Evolutionary conservation across 139 green algal species (phyloP).

Genomic region (Diplosphaera chodatii): DNA sequence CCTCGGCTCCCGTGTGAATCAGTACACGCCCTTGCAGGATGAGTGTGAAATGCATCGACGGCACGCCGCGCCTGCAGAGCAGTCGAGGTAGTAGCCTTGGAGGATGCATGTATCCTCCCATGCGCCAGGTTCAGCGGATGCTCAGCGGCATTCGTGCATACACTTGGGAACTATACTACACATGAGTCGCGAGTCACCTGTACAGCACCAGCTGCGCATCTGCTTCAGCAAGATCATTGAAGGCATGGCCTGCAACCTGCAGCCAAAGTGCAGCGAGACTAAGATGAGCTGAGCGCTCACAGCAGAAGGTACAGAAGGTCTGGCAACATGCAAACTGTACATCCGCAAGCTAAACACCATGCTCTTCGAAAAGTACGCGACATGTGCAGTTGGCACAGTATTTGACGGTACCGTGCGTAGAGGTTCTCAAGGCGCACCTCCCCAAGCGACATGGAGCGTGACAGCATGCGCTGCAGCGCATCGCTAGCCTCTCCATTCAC

Average conservation of each 20-base stretch:
- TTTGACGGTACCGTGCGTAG: too few relatives aligned
- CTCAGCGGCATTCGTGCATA: too few relatives aligned
- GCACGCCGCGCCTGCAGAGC: constrained; percentile 11
- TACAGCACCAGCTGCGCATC: constrained; percentile 12
- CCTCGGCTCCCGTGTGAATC: constrained; percentile 29
- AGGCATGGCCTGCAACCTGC: neutral
- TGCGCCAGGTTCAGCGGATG: too few relatives aligned
- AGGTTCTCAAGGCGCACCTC: neutral
- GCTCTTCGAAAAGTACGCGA: too few relatives aligned
- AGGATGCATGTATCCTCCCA: too few relatives aligned
- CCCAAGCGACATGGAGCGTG: neutral
- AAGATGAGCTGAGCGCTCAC: neutral
- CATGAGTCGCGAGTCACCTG: neutral
- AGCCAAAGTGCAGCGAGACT: too few relatives aligned
- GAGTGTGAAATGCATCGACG: constrained; percentile 32
- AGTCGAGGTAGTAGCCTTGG: neutral
- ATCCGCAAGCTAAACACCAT: too few relatives aligned
- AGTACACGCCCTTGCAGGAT: constrained; percentile 35
- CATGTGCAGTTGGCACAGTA: too few relatives aligned
- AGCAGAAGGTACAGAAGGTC: too few relatives aligned
- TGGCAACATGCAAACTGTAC: too few relatives aligned
- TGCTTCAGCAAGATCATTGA: neutral
- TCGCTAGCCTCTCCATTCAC: neutral
- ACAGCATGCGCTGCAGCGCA: neutral
- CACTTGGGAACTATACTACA: too few relatives aligned